Evolutionary conservation across 202 grass and related monocot species (phyloP), one percentile per base, ranked within the genome.

Genomic region (Setaria viridis): DNA sequence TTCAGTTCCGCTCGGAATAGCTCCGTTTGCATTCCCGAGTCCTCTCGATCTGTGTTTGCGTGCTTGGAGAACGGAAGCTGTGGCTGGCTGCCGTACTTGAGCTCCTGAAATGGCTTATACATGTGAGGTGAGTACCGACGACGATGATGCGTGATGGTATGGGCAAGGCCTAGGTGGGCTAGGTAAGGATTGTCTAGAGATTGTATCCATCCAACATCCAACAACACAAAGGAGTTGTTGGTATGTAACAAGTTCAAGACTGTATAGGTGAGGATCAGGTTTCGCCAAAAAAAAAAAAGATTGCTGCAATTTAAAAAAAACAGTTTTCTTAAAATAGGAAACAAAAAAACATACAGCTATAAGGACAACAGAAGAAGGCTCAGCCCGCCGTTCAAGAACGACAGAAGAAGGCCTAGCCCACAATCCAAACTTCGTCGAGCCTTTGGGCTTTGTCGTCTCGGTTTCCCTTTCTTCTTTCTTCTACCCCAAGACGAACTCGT

Each of bases 401-500:
- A 50, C 2, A 14, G n/a, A 51, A 51, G 8, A 74, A 74, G 8
- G 72, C 72, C 72, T 49, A 74, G 48, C 30, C 71, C 49, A 30
- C 15, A 50, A 2, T 72, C 46, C 14, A 0, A 62, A 62, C 11
- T 0, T 9, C 2, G 6, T 30, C 3, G 11, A 32, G 25, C 25
- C 11, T 6, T 32, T 63, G 60, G 60, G 60, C 30, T 12, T 64
- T 14, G 30, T 34, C 63, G 59, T 16, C 30, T 66, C 63, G 15
- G 30, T 35, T 9, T 6, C 47, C 8, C 71, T 74, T 49, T 29
- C 46, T 11, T 74, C 72, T 75, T 75, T 75, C 72, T 75, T 75
- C 72, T 75, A 39, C 72, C 50, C 50, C 72, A 75, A 75, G 72
- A 75, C 72, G 72, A 55, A 75, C 72, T 74, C 49, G 32, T 7